These are phyloP conservation scores for Hygrocybe punicea DNA, from an alignment of 768 basidiomycete species.

Conservation along the genomic window DNA sequence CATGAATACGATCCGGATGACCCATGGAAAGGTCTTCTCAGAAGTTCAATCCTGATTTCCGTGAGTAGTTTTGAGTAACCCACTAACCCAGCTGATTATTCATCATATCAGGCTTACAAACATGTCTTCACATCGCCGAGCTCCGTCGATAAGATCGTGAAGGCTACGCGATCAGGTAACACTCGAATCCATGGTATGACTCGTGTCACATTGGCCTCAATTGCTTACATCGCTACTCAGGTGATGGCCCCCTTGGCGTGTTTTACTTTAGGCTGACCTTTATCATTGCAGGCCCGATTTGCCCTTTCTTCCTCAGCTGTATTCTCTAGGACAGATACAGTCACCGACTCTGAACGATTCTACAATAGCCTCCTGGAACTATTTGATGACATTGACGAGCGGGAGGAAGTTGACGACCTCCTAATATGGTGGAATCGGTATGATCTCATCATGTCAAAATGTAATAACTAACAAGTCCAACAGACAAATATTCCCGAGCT, in stretches of 20 bases:
- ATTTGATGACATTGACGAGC: constrained; percentile 15
- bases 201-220: too few species aligned
- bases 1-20: too few species aligned
- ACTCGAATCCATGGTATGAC: not conserved
- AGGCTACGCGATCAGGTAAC: not conserved
- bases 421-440: constrained; percentile 13
- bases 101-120: not conserved
- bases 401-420: constrained; percentile 13
- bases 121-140: not conserved
- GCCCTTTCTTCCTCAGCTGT: constrained; percentile 6
- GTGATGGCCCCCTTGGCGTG: too few species aligned
- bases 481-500: too few species aligned
- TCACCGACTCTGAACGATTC: constrained; percentile 17
- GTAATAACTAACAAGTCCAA: not conserved
- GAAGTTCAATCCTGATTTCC: not conserved
- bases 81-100: not conserved
- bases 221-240: too few species aligned
- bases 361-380: constrained; percentile 15
- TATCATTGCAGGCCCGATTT: constrained; percentile 12
- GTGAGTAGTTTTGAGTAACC: not conserved
- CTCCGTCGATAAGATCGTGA: not conserved
- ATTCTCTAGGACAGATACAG: too few species aligned
- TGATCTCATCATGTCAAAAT: too few species aligned
- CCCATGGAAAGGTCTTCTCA: constrained; percentile 1
- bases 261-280: too few species aligned